Base-by-base conservation (phyloP, 2,329 filamentous ascomycete genomes). In the Penicillium corylophilum region DNA sequence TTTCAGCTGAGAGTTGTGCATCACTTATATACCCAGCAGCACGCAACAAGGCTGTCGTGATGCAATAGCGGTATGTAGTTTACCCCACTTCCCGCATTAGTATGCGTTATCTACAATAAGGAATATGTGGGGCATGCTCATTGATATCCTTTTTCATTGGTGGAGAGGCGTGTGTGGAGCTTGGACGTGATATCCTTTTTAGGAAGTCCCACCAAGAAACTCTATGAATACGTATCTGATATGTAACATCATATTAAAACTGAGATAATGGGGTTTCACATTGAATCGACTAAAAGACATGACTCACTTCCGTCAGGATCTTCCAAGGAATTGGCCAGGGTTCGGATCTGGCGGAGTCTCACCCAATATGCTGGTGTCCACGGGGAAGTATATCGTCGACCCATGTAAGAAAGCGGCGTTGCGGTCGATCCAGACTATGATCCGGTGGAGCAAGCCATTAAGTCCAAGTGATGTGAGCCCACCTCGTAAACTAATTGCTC, bases 381-480 rank as follows among this genome's bases (percentile, higher is more conserved):
- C 61, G 1, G 68, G 65, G 45, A 73, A 74, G 55, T 68, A 71
- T 12, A 70, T 45, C 24, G 52, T 33, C 8, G 62, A 62, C 12
- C 69, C 63, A 35, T 72, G 61, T 45, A 77, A 50, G 46, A 73
- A 73, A 0, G 71, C 64, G 12, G 68, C 66, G 42, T 76, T 75
- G 18, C 69, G 62, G 53, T 80, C 78, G 56, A 80, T 76, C 75
- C 77, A 80, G 23, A 79, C 63, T 22, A 80, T 62, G 29, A 79
- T 76, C 7, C 76, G 66, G 10, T 74, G 69, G 20, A 81, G 66
- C 20, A 81, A 57, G 1, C 78, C 78, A 36, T 73, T 67, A 15
- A 80, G 60, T 0, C 76, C 77, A 1, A 80, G 66, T 3, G 63
- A 61, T 3, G 59, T 46, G 12, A 81, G 57, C 3, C 79, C 78